Conservation (phyloP, 768 basidiomycete genomes). For the Boletus reticulatus region DNA sequence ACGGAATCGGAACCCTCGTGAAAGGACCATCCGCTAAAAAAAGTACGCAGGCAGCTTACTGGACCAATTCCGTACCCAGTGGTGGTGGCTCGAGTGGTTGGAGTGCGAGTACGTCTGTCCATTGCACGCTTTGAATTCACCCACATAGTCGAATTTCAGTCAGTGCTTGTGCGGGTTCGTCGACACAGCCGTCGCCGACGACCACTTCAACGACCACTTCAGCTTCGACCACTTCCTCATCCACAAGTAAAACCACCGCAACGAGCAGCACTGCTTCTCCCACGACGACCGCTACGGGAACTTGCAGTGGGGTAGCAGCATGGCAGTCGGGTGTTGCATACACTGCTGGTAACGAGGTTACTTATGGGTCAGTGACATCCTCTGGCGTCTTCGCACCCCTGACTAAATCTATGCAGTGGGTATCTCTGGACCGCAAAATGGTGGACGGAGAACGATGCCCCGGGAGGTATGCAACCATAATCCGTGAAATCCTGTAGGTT, state of each 20-base stretch:
- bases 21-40: neutral
- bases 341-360: slow-evolving; percentile 49
- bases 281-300: slow-evolving; percentile 29
- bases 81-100: slow-evolving; percentile 55
- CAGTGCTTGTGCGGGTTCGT: slow-evolving; percentile 22
- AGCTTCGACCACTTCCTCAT: slow-evolving; percentile 1
- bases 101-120: slow-evolving; percentile 52
- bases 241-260: slow-evolving; percentile 5
- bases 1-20: neutral
- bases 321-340: slow-evolving; percentile 48
- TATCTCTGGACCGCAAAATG: slow-evolving; percentile 53
- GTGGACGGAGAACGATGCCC: slow-evolving; percentile 60
- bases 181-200: slow-evolving; percentile 4
- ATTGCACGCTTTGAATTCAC: neutral
- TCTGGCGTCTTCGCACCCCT: neutral
- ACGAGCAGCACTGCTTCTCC: slow-evolving; percentile 14
- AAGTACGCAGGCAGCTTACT: slow-evolving; percentile 55
- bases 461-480: slow-evolving; percentile 33
- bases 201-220: slow-evolving; percentile 9
- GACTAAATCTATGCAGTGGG: slow-evolving; percentile 6
- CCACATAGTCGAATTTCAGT: slow-evolving; percentile 6
- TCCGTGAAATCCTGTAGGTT: neutral
- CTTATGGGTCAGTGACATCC: slow-evolving; percentile 44
- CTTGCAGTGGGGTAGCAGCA: slow-evolving; percentile 47
- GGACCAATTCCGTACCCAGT: slow-evolving; percentile 45